Evolutionary conservation across 352 stramenopile genomes (phyloP), one percentile per base, ranked within the genome.

Genomic region (Phytophthora podocarpi): DNA sequence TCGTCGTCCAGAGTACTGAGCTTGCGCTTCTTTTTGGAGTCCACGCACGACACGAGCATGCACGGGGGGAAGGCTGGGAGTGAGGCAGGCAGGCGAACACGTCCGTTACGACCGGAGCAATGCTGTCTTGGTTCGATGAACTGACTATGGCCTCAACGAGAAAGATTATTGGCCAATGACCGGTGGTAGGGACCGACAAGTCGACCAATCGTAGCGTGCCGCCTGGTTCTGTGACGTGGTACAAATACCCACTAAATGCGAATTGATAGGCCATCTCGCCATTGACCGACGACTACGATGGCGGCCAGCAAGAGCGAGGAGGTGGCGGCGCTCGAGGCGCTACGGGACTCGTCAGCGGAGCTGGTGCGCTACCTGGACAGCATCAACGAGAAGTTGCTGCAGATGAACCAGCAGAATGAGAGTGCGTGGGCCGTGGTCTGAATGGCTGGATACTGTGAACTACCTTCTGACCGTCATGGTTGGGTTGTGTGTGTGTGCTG

Each of bases 371-470:
- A 85, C 51, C 49, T 94, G 20, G 78, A 94, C 52, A 77, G 57
- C 30, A 94, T 94, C 39, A 87, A 92, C 59, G 53, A 71, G 27
- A 91, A 91, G 64, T 61, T 94, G 47, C 34, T 72, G 59, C 78
- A 87, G 62, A 82, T 94, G 47, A 94, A 94, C 50, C 50, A 89
- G 56, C 85, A 93, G 67, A 92, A 91, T 54, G 85, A 93, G 63
- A 61, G 85, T 94, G 62, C 61, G 82, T 77, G 18, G 23, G 23
- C 37, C 12, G 16, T 34, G 23, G 26, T 15, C 5, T 53, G 15
- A 52, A 15, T 11, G 27, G 18, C n/a, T 50, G 34, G 8, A 36
- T 15, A 36, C n/a, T 31, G 9, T 9, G 9, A 31, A 31, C 5
- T 27, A 34, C 16, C 7, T 35, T 6, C 23, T n/a, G n/a, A 26